Evolutionary conservation across 495 filamentous ascomycete species (phyloP).

Genomic region (Tuber indicum): DNA sequence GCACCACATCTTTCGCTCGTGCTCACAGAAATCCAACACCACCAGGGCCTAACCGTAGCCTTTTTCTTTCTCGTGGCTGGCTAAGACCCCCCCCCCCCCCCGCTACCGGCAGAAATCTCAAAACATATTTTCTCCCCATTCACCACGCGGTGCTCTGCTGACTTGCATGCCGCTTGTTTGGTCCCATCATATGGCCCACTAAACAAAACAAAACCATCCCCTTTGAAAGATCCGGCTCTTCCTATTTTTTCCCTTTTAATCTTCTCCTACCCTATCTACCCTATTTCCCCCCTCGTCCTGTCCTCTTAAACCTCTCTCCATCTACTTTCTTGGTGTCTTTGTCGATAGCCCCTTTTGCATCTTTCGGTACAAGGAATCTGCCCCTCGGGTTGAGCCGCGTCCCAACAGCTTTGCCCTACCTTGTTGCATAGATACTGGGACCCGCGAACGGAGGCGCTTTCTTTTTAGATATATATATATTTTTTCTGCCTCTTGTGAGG

Average conservation of each 20-base stretch:
- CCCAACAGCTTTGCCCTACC: background rate
- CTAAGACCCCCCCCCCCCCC: background rate
- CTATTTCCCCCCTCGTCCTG: background rate
- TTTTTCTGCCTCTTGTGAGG: background rate
- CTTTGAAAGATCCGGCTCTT: background rate
- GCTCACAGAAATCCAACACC: background rate
- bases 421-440: background rate
- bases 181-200: background rate
- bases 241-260: background rate
- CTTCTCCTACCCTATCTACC: background rate
- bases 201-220: background rate
- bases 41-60: background rate
- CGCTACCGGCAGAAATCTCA: background rate
- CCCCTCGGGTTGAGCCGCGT: background rate
- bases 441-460: background rate
- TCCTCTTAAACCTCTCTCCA: background rate
- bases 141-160: background rate
- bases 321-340: background rate
- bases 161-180: background rate
- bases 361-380: background rate
- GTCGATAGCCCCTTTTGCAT: background rate
- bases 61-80: background rate
- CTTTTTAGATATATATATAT: background rate
- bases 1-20: background rate
- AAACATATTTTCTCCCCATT: background rate